These are phyloP conservation scores for Botrytis tulipae DNA, from an alignment of 2,329 filamentous ascomycete species.

Conservation along the genomic window DNA sequence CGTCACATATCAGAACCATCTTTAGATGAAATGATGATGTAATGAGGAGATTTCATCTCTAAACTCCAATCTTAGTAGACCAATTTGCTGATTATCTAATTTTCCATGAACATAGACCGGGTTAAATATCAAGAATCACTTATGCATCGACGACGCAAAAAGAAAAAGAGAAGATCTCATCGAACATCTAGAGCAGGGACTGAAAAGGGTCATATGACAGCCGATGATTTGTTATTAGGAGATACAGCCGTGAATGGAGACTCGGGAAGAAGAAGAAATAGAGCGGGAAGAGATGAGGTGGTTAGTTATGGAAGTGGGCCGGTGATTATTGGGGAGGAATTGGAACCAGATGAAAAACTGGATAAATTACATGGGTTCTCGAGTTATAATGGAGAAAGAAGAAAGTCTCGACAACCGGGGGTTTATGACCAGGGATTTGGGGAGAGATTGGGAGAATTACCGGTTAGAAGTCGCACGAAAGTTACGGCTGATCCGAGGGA, in stretches of 20 bases:
- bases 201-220: slow-evolving; percentile 13
- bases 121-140: slow-evolving; percentile 15
- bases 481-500: slow-evolving; percentile 2
- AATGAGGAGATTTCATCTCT: background rate
- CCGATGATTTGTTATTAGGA: slow-evolving; percentile 18
- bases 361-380: slow-evolving; percentile 1
- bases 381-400: slow-evolving; percentile 11
- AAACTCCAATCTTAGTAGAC: background rate
- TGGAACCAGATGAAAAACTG: slow-evolving; percentile 14
- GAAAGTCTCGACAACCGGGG: background rate
- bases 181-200: slow-evolving; percentile 9
- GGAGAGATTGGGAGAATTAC: background rate
- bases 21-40: slow-evolving; percentile 17
- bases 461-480: slow-evolving; percentile 1
- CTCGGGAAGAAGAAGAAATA: background rate
- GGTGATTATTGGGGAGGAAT: slow-evolving; percentile 2
- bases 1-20: slow-evolving; percentile 15
- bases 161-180: slow-evolving; percentile 20
- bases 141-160: slow-evolving; percentile 12
- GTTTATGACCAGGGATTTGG: slow-evolving; percentile 1
- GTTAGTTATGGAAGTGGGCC: slow-evolving; percentile 18
- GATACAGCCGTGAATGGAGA: slow-evolving; percentile 13
- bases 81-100: slow-evolving; percentile 6
- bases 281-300: slow-evolving; percentile 12
- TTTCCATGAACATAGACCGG: background rate